Evolutionary conservation across 495 filamentous ascomycete species (phyloP).

Genomic region (Cetradonia linearis): DNA sequence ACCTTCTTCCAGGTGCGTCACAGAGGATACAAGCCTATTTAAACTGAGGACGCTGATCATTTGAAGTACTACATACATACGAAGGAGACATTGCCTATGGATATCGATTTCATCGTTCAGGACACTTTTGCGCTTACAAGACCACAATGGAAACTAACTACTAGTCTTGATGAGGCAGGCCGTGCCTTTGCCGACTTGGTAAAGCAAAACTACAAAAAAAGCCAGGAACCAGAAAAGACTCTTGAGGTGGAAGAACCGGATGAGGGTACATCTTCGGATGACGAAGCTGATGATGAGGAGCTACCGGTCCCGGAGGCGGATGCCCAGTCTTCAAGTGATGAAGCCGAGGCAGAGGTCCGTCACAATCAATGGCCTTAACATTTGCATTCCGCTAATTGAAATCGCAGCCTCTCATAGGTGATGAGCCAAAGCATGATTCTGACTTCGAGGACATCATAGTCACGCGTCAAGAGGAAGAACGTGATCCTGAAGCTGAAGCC

Average conservation of each 20-base stretch:
- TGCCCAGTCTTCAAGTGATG: conserved; percentile 48
- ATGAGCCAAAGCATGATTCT: conserved; percentile 33
- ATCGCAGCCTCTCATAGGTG: conserved; percentile 19
- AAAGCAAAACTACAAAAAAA: conserved; percentile 81
- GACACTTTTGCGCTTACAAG: conserved; percentile 76
- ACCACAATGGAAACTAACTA: conserved; percentile 83
- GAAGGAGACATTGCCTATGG: conserved; percentile 92
- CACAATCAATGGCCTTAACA: not conserved
- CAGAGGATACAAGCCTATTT: not conserved
- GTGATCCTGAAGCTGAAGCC: conserved; percentile 88
- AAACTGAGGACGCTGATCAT: conserved; percentile 21
- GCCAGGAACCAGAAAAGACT: conserved; percentile 55
- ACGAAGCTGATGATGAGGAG: conserved; percentile 49
- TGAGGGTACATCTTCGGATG: conserved; percentile 54
- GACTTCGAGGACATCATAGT: conserved; percentile 79
- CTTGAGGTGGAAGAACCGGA: conserved; percentile 59
- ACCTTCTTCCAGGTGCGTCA: conserved; percentile 76
- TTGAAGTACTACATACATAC: conserved; percentile 82
- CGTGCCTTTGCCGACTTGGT: conserved; percentile 79
- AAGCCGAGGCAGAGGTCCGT: conserved; percentile 39
- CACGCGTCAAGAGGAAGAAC: conserved; percentile 75
- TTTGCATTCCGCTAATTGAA: conserved; percentile 2
- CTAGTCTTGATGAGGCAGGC: conserved; percentile 71
- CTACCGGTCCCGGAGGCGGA: conserved; percentile 45
- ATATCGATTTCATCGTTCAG: conserved; percentile 92